phyloP scores from a whole-genome alignment of 495 filamentous ascomycete species.

The Sordaria brevicollis region DNA sequence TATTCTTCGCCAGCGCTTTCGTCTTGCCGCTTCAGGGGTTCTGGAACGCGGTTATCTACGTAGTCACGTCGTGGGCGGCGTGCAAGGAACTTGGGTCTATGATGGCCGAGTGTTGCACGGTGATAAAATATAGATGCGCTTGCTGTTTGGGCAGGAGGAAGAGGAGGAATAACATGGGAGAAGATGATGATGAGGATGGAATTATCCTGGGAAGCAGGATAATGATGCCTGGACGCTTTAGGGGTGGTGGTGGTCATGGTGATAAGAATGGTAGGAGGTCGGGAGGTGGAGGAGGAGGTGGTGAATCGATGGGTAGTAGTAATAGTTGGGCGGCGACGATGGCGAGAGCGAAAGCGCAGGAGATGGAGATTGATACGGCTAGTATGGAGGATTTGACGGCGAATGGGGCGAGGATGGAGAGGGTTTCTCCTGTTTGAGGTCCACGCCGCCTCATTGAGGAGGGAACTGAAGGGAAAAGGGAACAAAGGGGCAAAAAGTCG shows the following conservation, averaged over 20 bases:
- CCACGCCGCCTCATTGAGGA: too few relatives aligned
- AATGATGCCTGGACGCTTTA: too few relatives aligned
- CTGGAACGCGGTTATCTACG: conserved; percentile 77
- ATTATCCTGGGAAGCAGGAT: not conserved
- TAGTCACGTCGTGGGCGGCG: conserved; percentile 48
- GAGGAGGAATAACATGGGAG: not conserved
- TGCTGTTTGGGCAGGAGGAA: not conserved
- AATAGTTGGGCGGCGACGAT: not conserved
- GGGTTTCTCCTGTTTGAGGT: conserved; percentile 2
- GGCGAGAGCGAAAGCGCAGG: conserved; percentile 4
- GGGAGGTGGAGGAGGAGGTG: not conserved
- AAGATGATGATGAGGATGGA: not conserved
- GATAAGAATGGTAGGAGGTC: not conserved
- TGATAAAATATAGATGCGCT: not conserved
- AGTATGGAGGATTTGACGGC: conserved; percentile 14
- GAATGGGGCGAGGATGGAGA: conserved; percentile 1
- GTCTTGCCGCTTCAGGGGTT: conserved; percentile 79
- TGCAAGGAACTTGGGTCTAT: conserved; percentile 25
- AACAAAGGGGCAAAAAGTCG: not conserved
- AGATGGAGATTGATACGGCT: conserved; percentile 2
- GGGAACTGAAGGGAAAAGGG: not conserved
- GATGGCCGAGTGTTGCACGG: not conserved
- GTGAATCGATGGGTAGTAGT: not conserved
- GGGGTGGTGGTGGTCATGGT: too few relatives aligned
- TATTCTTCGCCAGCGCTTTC: conserved; percentile 63